phyloP scores from a whole-genome alignment of 768 basidiomycete species.

The Chiua virens region DNA sequence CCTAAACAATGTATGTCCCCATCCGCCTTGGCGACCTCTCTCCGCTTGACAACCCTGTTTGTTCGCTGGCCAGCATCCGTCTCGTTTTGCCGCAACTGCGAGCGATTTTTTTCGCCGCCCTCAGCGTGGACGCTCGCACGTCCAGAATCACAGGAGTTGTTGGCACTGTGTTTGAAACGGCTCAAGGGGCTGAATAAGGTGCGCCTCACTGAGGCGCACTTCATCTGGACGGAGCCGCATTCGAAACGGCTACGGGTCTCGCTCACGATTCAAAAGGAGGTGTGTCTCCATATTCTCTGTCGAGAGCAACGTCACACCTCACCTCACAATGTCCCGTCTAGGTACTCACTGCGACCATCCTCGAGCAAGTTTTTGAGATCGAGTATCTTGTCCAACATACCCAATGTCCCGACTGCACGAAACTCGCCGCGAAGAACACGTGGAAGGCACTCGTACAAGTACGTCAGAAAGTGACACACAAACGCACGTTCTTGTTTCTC shows the following conservation, averaged over 20 bases:
- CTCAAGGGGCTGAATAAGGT: constrained; percentile 94
- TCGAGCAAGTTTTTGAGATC: constrained; percentile 97
- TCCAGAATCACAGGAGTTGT: constrained; percentile 89
- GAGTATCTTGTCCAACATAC: constrained; percentile 94
- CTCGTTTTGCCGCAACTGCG: constrained; percentile 94
- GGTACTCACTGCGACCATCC: constrained; percentile 92
- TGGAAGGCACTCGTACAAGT: constrained; percentile 99
- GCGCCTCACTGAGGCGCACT: constrained; percentile 95
- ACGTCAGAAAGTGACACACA: constrained; percentile 98
- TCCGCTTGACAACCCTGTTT: not conserved
- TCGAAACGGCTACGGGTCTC: constrained; percentile 91
- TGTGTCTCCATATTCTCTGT: constrained; percentile 39
- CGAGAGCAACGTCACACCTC: not conserved
- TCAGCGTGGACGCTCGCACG: constrained; percentile 80
- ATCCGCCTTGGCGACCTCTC: not conserved
- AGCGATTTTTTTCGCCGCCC: constrained; percentile 92
- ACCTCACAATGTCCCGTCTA: constrained; percentile 31
- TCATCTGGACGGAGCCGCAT: constrained; percentile 99
- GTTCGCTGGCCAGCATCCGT: constrained; percentile 61
- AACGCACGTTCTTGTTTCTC: constrained; percentile 95
- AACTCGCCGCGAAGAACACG: constrained; percentile 96
- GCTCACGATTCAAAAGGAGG: constrained; percentile 98
- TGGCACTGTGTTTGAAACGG: constrained; percentile 93
- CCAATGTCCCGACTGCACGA: constrained; percentile 93
- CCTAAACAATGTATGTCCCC: constrained; percentile 82